Percentiles rank a stretch among this genome's conserved stretches.
Evolutionary conservation across 2,329 filamentous ascomycete species (phyloP).

Genomic region (Clathrospora elynae): DNA sequence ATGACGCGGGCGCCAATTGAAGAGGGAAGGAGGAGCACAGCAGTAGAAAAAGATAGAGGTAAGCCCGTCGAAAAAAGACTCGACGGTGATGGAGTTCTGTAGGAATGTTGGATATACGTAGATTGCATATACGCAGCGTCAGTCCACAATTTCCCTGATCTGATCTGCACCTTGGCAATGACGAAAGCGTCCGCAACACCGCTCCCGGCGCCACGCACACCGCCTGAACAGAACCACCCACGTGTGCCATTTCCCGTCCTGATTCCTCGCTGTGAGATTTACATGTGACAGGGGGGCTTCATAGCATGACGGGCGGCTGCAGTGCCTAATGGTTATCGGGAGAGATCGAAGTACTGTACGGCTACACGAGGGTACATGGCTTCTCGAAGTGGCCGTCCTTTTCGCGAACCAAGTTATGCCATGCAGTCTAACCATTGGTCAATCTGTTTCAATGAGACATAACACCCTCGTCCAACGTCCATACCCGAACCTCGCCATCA

Average conservation of each 20-base stretch:
- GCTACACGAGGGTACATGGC: too few species aligned
- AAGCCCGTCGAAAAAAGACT: constrained; percentile 2
- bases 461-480: constrained; percentile 57
- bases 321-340: too few species aligned
- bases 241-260: constrained; percentile 23
- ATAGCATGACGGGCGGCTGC: too few species aligned
- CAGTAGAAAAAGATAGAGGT: constrained; percentile 1
- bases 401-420: too few species aligned
- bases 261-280: constrained; percentile 14
- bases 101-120: constrained; percentile 26
- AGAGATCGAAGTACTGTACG: too few species aligned
- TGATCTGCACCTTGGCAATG: constrained; percentile 32
- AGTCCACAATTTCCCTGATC: constrained; percentile 33
- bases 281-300: constrained; percentile 7
- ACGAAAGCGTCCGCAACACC: constrained; percentile 26
- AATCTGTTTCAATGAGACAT: too few species aligned
- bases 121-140: constrained; percentile 16
- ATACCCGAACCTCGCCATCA: constrained; percentile 84
- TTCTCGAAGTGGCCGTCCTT: too few species aligned
- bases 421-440: too few species aligned
- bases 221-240: constrained; percentile 10
- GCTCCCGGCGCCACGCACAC: constrained; percentile 23
- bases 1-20: constrained; percentile 15
- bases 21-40: constrained; percentile 6
- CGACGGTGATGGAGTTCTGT: constrained; percentile 1